Evolutionary conservation across 1,139 yeast species (phyloP), one percentile per base, ranked within the genome.

Genomic region (Pichia sp.): DNA sequence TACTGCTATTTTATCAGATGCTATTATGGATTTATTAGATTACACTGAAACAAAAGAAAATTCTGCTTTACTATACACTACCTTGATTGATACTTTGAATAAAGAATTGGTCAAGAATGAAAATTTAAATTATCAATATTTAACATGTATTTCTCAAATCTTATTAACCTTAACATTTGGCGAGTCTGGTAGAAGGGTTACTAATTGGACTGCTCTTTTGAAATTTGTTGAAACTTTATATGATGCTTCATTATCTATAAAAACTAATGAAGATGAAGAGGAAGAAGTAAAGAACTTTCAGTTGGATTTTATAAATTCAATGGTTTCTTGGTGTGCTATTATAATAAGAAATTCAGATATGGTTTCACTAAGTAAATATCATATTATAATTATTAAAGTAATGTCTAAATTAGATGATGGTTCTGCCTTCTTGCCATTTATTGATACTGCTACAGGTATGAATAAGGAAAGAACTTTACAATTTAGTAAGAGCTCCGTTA

Each of bases 151-250:
- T 6, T 33, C 49, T 7, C 65, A 63, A 47, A 42, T 69, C 3
- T 41, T 69, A 32, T 59, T 71, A 1, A 61, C 79, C 0, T 55
- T 80, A 37, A 56, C 70, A 0, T 82, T 80, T 60, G 78, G 84
- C 1, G 88, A 81, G 46, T 77, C 86, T 30, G 91, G 91, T 52
- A 70, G 63, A 46, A 80, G 78, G 52, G 69, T 80, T 7, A 55
- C 66, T 2, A 61, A 67, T 45, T 76, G 81, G 81, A 41, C 47
- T 9, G 35, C 39, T 6, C 27, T 60, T n/a, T 35, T 57, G 6
- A 43, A 40, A 4, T 46, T 47, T 23, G 46, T 56, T 24, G 45
- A 43, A 14, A 26, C 35, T 22, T 33, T 53, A n/a, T 35, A 39
- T 36, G 37, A 45, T 26, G 11, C 31, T 11, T 44, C 49, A 9